Evolutionary conservation across 2,329 filamentous ascomycete genomes (phyloP).

Genomic region (Pseudodiploospora longispora): DNA sequence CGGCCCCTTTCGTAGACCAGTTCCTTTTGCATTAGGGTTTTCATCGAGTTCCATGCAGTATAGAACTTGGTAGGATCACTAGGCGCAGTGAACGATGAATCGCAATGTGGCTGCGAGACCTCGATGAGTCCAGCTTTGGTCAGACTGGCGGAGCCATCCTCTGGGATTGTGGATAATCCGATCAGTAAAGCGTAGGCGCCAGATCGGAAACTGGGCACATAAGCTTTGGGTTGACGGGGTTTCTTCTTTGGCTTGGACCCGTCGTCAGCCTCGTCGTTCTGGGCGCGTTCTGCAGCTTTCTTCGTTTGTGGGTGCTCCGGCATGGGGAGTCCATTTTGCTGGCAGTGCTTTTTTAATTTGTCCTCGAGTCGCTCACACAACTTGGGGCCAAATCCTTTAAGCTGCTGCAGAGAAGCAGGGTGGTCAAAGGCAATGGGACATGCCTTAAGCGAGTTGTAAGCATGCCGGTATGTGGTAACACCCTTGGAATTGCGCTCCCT

Average conservation of each 20-base stretch:
- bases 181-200: constrained; percentile 67
- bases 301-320: constrained; percentile 47
- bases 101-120: constrained; percentile 61
- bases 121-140: constrained; percentile 62
- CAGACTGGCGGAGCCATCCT: constrained; percentile 45
- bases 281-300: constrained; percentile 25
- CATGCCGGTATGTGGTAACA: constrained; percentile 63
- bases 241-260: constrained; percentile 46
- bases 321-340: constrained; percentile 59
- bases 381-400: constrained; percentile 68
- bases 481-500: constrained; percentile 63
- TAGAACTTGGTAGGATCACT: constrained; percentile 61
- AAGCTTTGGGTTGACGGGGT: constrained; percentile 51
- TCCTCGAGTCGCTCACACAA: constrained; percentile 62
- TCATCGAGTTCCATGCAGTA: constrained; percentile 79
- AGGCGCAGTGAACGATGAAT: constrained; percentile 63
- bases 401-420: constrained; percentile 61
- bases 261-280: constrained; percentile 26
- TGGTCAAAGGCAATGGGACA: constrained; percentile 66
- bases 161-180: constrained; percentile 52
- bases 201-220: constrained; percentile 65
- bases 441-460: constrained; percentile 67
- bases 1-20: constrained; percentile 64
- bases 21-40: constrained; percentile 64
- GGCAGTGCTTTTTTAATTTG: constrained; percentile 51